Evolutionary conservation across 192 early-diverging fungal genomes (phyloP), one percentile per base, ranked within the genome.

Genomic region (Podila minutissima): DNA sequence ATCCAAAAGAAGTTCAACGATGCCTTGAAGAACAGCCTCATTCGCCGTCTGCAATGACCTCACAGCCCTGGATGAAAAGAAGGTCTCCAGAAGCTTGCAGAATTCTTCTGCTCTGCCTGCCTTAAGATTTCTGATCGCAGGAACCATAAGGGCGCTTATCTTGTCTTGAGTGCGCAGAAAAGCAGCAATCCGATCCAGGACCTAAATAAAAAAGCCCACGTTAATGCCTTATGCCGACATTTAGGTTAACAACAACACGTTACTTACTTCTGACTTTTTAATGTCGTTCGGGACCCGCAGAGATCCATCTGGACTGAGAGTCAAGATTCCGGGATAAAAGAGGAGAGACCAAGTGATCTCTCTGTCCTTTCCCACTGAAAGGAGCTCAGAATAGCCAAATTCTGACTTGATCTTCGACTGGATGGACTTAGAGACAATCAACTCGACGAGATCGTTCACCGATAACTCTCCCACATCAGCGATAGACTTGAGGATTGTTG

Each of bases 391-490:
- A 71, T 61, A 82, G 32, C 63, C 64, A 66, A 75, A 82, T 37
- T 75, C 68, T 60, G 68, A 55, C 20, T 29, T 64, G 67, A 74
- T 69, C 46, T 71, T 75, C 57, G 69, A 69, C 33, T 69, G 26
- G 28, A 82, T 63, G 19, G 66, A 69, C 46, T 66, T 62, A 60
- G 67, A 65, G 65, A 75, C 66, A 67, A 75, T 71, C 73, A 75
- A 64, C 33, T 75, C 59, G 32, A 67, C 62, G 28, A 83, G 74
- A 75, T 83, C 82, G 26, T 75, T 66, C 62, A 75, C 82, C 26
- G 82, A 83, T 53, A 83, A 83, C 73, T 75, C 73, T 67, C 69
- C 74, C 53, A 74, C 62, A 60, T 83, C 82, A 55, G 82, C 58
- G 66, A 83, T 83, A 57, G 82, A 83, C 32, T 71, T 83, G 35